Conservation (phyloP, 345 rosid genomes). For the Physaria fendleri region DNA sequence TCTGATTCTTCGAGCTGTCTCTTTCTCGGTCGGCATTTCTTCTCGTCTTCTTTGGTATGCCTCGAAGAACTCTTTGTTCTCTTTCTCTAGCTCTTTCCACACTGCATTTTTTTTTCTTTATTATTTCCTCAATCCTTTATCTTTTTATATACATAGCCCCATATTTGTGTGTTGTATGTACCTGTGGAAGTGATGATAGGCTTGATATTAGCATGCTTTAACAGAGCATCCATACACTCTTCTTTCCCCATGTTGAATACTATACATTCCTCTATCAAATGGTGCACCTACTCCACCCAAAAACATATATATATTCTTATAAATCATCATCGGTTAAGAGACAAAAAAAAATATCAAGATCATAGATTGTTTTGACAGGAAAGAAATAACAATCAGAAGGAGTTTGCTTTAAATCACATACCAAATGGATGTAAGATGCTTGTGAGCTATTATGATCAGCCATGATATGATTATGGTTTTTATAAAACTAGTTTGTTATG, state of each 20-base stretch:
- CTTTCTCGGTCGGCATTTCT: conserved; percentile 31
- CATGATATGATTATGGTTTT: conserved; percentile 31
- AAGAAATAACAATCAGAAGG: too few species aligned
- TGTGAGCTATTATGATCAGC: conserved; percentile 38
- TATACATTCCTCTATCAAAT: conserved; percentile 81
- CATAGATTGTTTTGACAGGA: neutral
- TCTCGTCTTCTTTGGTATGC: conserved; percentile 42
- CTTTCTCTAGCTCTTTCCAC: conserved; percentile 92
- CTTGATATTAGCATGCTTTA: conserved; percentile 75
- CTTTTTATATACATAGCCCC: neutral
- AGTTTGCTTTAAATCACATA: neutral
- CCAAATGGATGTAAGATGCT: conserved; percentile 65
- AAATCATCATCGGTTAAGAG: neutral
- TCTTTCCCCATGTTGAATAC: conserved; percentile 82
- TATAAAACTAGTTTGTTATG: neutral
- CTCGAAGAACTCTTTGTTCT: conserved; percentile 85
- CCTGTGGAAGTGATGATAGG: conserved; percentile 91
- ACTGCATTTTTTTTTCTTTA: conserved; percentile 36
- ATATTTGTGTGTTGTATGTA: conserved; percentile 11
- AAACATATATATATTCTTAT: too few species aligned
- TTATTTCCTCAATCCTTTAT: neutral
- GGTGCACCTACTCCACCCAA: conserved; percentile 68
- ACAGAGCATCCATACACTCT: conserved; percentile 90
- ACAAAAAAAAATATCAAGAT: neutral
- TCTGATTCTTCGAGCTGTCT: conserved; percentile 39